Percentiles rank a stretch among this genome's conserved stretches.
phyloP scores from a whole-genome alignment of 306 rosid species.

The Cucurbita ficifolia region DNA sequence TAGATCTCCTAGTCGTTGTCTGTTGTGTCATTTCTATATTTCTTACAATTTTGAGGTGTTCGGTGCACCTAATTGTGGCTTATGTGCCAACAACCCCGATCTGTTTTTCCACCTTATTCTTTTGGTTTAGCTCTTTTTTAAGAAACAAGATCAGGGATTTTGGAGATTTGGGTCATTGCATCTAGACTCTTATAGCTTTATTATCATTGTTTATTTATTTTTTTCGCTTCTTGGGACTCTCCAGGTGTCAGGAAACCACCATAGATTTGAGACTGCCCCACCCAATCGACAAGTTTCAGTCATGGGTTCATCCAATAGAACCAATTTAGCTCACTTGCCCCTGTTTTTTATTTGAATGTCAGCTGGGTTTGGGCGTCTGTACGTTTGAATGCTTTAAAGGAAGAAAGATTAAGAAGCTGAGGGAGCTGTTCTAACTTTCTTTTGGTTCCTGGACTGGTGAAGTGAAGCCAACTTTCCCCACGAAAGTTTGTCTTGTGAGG shows the following conservation, averaged over 20 bases:
- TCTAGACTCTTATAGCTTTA: slow-evolving; percentile 26
- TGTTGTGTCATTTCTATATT: slow-evolving; percentile 10
- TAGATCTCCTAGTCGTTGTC: slow-evolving; percentile 14
- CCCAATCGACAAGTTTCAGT: slow-evolving; percentile 19
- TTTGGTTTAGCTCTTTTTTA: slow-evolving; percentile 7
- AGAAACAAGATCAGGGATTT: slow-evolving; percentile 14
- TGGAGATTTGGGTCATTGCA: slow-evolving; percentile 33
- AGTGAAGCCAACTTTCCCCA: slow-evolving; percentile 27
- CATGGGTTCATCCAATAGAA: slow-evolving; percentile 20
- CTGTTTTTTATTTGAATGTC: slow-evolving; percentile 19
- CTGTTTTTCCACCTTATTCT: slow-evolving; percentile 16
- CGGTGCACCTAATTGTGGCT: slow-evolving; percentile 27
- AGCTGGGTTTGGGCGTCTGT: slow-evolving; percentile 32
- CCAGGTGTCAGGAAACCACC: slow-evolving; percentile 37
- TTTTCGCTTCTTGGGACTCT: slow-evolving; percentile 14
- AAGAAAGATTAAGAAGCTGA: slow-evolving; percentile 5
- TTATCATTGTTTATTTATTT: slow-evolving; percentile 7
- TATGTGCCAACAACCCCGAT: slow-evolving; percentile 27
- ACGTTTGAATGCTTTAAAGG: slow-evolving; percentile 27
- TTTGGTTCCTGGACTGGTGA: slow-evolving; percentile 14
- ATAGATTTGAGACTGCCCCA: slow-evolving; percentile 37
- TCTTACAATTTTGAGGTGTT: slow-evolving; percentile 8
- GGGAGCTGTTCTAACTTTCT: slow-evolving; percentile 1
- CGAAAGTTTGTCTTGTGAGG: slow-evolving; percentile 19
- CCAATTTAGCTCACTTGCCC: slow-evolving; percentile 8